These are phyloP conservation scores for Chenopodium berlandieri DNA, from an alignment of 148 eudicot genomes.

Conservation along the genomic window DNA sequence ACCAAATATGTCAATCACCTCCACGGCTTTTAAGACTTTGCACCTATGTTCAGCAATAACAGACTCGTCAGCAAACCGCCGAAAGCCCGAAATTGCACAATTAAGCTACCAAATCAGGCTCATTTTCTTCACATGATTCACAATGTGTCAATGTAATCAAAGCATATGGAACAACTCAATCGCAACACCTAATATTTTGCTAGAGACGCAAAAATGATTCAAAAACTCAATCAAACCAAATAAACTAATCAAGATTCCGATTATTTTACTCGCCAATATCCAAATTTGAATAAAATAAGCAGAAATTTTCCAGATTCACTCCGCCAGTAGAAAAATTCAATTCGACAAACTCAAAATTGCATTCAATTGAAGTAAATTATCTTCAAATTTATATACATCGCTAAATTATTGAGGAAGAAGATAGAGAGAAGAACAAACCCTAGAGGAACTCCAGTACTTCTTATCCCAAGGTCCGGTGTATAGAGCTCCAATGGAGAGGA, in stretches of 20 bases:
- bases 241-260: not conserved
- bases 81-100: not conserved
- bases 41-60: too few species aligned
- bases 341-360: not conserved
- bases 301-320: not conserved
- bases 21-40: not conserved
- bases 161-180: not conserved
- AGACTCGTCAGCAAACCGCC: not conserved
- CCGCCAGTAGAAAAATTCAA: not conserved
- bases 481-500: constrained; percentile 65
- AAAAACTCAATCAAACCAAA: not conserved
- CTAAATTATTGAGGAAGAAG: not conserved
- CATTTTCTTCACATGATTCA: not conserved
- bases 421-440: constrained; percentile 52
- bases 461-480: constrained; percentile 81
- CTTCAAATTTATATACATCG: not conserved
- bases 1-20: not conserved
- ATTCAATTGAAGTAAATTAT: not conserved
- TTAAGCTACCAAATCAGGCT: not conserved
- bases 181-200: not conserved
- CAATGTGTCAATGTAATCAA: not conserved
- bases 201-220: not conserved
- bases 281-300: not conserved
- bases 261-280: not conserved
- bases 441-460: constrained; percentile 99